Evolutionary conservation across 495 filamentous ascomycete genomes (phyloP).

Genomic region (Hapsidospora chrysogenum): DNA sequence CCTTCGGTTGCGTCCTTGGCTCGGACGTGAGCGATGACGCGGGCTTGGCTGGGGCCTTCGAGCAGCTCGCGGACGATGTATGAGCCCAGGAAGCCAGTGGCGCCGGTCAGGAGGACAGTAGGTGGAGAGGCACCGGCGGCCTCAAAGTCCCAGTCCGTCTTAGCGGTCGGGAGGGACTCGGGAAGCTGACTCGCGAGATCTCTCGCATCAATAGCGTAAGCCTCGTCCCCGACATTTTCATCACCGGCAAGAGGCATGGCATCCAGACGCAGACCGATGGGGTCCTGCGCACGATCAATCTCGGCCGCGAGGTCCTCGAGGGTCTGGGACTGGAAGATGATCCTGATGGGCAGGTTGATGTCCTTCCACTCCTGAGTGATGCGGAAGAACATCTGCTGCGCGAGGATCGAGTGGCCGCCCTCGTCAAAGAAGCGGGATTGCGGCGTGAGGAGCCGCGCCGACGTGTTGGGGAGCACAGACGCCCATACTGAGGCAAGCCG

Average conservation of each 20-base stretch:
- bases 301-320: slow-evolving; percentile 19
- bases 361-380: slow-evolving; percentile 4
- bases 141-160: no score
- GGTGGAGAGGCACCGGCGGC: no score
- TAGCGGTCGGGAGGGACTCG: not conserved
- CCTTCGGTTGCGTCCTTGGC: slow-evolving; percentile 24
- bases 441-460: slow-evolving; percentile 12
- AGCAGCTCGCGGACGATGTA: slow-evolving; percentile 53
- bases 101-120: slow-evolving; percentile 62
- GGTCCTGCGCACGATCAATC: slow-evolving; percentile 3
- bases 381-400: slow-evolving; percentile 46
- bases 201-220: slow-evolving; percentile 43
- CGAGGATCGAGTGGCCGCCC: slow-evolving; percentile 61
- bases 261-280: slow-evolving; percentile 4
- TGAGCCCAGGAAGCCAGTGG: slow-evolving; percentile 65
- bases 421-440: slow-evolving; percentile 57
- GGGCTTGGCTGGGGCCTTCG: slow-evolving; percentile 24
- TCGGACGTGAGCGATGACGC: slow-evolving; percentile 50
- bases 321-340: slow-evolving; percentile 52
- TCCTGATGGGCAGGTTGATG: slow-evolving; percentile 38
- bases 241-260: slow-evolving; percentile 3
- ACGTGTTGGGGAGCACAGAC: slow-evolving; percentile 7
- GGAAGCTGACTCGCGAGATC: slow-evolving; percentile 14
- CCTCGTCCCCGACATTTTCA: slow-evolving; percentile 14
- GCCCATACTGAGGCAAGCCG: slow-evolving; percentile 41